Evolutionary conservation across 306 rosid species (phyloP), one percentile per base, ranked within the genome.

Genomic region (Begonia peltatifolia): DNA sequence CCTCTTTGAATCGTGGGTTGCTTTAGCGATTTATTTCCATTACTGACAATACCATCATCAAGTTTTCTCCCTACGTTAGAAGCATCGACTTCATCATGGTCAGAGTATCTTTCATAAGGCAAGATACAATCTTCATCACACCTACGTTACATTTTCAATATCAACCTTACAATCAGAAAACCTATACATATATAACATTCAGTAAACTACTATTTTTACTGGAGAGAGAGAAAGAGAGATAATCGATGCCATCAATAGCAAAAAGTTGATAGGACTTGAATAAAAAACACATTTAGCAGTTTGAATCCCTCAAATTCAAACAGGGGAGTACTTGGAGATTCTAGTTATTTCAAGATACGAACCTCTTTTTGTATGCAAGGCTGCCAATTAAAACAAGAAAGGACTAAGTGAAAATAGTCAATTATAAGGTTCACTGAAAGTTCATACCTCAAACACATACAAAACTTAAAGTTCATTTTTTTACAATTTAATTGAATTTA

Each of bases 1-100:
- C 99, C 99, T 3, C 56, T 65, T 66, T 90, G 99, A 69, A 68
- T 66, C 53, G 46, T 71, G 38, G 65, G 72, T 61, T 68, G 65
- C 68, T 80, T 79, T 56, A 58, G 67, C 57, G 46, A n/a, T 55
- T 68, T 52, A 65, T 66, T 69, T 51, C 75, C 74, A 54, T 48
- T 74, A 65, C 61, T 77, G 52, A 63, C 71, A 60, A 55, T 67
- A 59, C 41, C 55, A 30, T 67, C 70, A 55, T 43, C 67, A 41
- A 64, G 50, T 63, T 56, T 67, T 64, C 35, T 47, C 15, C 42
- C 65, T 9, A 58, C 16, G 56, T 68, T 68, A 65, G 55, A 61
- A 52, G 53, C 61, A 58, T 76, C 71, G 67, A 60, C 66, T 12
- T 25, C 54, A 23, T 56, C 53, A 41, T 70, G 66, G 44, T 35